A percentile compares a stretch with the other conserved stretches of the same genome.
Conservation (phyloP, 345 rosid species). For the Acer yangbiense region DNA sequence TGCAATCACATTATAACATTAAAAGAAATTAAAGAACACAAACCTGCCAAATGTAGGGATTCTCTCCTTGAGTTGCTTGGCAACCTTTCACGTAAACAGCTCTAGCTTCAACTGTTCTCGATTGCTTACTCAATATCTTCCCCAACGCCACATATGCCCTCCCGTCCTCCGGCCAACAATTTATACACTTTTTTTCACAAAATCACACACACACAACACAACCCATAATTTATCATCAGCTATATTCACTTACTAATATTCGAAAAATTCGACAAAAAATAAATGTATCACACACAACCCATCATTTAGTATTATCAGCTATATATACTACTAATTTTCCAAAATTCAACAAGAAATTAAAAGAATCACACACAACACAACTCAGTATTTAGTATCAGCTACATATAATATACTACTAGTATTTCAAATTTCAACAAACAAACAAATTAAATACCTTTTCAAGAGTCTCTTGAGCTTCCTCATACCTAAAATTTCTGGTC, state of each 20-base stretch:
- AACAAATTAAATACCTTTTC: constrained; percentile 52
- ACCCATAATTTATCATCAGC: not conserved
- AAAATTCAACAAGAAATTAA: not conserved
- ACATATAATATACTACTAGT: not conserved
- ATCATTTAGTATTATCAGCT: not conserved
- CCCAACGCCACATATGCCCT: constrained; percentile 87
- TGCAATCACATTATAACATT: not conserved
- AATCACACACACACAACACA: constrained; percentile 19
- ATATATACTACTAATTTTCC: not conserved
- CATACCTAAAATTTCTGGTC: constrained; percentile 51
- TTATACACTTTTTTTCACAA: constrained; percentile 60
- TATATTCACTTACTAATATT: not conserved
- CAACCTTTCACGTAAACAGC: constrained; percentile 82
- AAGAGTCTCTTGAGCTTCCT: constrained; percentile 71
- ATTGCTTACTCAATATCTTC: constrained; percentile 76
- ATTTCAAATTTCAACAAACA: not conserved
- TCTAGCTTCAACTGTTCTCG: constrained; percentile 63
- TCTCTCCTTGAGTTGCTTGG: constrained; percentile 96
- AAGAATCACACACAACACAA: not conserved
- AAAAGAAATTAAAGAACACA: constrained; percentile 6
- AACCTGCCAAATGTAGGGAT: constrained; percentile 98
- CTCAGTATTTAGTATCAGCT: not conserved
- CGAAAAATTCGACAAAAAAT: not conserved
- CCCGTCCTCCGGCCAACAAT: constrained; percentile 96
- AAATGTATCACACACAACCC: not conserved